Base-by-base conservation (phyloP, 257 asterid genomes). In the Fraxinus quadrangulata region DNA sequence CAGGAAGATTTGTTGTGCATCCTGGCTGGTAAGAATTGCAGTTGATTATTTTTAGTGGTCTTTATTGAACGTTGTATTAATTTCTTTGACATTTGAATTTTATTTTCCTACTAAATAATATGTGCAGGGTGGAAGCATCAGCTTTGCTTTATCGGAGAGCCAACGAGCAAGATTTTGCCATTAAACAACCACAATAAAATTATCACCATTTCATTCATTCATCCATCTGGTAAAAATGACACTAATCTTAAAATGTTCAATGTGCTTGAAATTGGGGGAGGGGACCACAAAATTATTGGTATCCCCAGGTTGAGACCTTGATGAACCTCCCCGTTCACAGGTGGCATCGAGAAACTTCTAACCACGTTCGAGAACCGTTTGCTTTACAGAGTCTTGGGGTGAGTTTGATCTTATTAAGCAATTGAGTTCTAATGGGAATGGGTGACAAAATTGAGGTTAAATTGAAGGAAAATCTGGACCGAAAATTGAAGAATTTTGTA, bases 91-190 rank as follows among this genome's bases (percentile, higher is more conserved):
- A 49, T 23, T 71, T 39, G 79, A 75, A 75, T 39, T 61, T 42
- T 47, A 16, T 72, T 56, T 67, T 51, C 59, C 74, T 37, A 78
- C 81, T 49, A 67, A 73, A 69, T 67, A 42, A 74, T 71, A 51
- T 9, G 68, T 81, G 88, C 97, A 96, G 99, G 99, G 96, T 96
- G 87, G 98, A 96, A 85, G 97, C 99, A 36, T 96, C 99, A 47
- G 86, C 99, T 68, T 77, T 96, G 87, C 97, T 96, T 73, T 96
- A 96, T 84, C 86, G 99, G 85, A 89, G 98, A 84, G 98, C 97
- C 39, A 96, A 85, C 63, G 99, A 96, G 92, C 88, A 84, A 49
- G 99, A 96, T 75, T 96, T 92, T 87, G 87, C 95, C 75, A 89
- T 96, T 84, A 96, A 93, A 90, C 86, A 83, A 79, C 87, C 69